Conservation (phyloP, 805 yeast species). For the Dipodascus geniculatus region DNA sequence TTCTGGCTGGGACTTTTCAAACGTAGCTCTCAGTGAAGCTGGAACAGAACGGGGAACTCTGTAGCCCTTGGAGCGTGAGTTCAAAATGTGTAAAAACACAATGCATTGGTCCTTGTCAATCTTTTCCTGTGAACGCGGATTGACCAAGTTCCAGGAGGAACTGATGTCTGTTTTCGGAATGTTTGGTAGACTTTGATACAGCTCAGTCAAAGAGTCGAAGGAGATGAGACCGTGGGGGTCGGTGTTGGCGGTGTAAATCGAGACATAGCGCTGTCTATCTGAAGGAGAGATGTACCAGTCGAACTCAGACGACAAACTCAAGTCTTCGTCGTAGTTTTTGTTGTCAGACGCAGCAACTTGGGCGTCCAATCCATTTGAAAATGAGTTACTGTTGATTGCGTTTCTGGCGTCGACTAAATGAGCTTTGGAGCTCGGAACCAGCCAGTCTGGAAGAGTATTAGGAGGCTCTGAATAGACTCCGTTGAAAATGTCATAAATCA, state of each 20-base stretch:
- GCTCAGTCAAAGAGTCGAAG: constrained; percentile 55
- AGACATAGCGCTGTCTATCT: constrained; percentile 68
- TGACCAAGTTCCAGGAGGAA: constrained; percentile 90
- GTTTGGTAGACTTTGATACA: constrained; percentile 55
- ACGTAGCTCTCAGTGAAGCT: constrained; percentile 79
- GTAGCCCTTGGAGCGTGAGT: constrained; percentile 77
- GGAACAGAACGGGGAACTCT: constrained; percentile 94
- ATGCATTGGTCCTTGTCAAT: constrained; percentile 89
- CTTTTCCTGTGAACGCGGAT: constrained; percentile 76
- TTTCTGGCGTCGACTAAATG: constrained; percentile 76
- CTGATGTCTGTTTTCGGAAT: constrained; percentile 79
- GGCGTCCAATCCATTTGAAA: constrained; percentile 7
- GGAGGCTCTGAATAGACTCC: constrained; percentile 57
- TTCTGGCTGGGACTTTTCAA: constrained; percentile 71
- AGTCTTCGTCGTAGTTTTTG: constrained; percentile 51
- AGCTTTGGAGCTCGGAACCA: constrained; percentile 79
- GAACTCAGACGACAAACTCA: constrained; percentile 52
- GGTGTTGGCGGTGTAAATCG: constrained; percentile 59
- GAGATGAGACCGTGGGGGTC: constrained; percentile 73
- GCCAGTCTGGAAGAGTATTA: constrained; percentile 72
- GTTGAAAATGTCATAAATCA: constrained; percentile 84
- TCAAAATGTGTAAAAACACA: constrained; percentile 80
- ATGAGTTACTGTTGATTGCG: constrained; percentile 29
- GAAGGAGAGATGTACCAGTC: constrained; percentile 96
- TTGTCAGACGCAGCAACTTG: constrained; percentile 12